A percentile compares a stretch with the other conserved stretches of the same genome.
Conservation (phyloP, 2,329 filamentous ascomycete genomes). For the Venturia carpophila region DNA sequence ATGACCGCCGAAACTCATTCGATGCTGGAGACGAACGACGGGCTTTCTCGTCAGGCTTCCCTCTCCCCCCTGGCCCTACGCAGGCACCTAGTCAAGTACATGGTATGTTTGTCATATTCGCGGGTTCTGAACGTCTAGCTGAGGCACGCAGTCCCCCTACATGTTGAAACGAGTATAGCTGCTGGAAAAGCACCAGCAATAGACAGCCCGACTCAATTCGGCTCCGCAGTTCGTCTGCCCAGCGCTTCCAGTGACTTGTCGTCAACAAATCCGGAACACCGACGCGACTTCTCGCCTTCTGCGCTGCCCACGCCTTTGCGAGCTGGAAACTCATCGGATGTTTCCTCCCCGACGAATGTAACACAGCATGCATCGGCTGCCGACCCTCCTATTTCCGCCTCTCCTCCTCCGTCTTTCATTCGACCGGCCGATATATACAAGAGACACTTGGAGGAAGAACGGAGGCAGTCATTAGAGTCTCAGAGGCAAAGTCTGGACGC, state of each 20-base stretch:
- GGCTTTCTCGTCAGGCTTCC: conserved; percentile 34
- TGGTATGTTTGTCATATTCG: not conserved
- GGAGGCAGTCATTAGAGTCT: conserved; percentile 48
- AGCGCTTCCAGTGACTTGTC: conserved; percentile 23
- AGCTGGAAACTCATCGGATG: conserved; percentile 34
- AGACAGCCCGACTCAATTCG: conserved; percentile 8
- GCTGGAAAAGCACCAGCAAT: conserved; percentile 20
- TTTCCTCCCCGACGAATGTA: not conserved
- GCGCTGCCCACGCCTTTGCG: conserved; percentile 44
- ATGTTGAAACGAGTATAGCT: conserved; percentile 15
- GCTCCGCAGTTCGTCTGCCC: conserved; percentile 22
- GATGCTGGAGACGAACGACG: conserved; percentile 47
- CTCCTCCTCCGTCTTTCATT: conserved; percentile 45
- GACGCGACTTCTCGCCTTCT: conserved; percentile 46
- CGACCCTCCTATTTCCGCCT: not conserved
- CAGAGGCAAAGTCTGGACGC: conserved; percentile 51
- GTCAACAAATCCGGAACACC: conserved; percentile 31
- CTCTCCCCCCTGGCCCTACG: not conserved
- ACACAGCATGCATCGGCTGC: conserved; percentile 7
- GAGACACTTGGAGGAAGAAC: conserved; percentile 55
- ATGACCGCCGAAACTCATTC: conserved; percentile 43
- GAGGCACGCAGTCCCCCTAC: conserved; percentile 11
- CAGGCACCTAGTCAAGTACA: conserved; percentile 1
- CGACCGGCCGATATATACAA: conserved; percentile 72
- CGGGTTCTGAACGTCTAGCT: not conserved